These are phyloP conservation scores for Penicillium crustosum DNA, from an alignment of 2,329 filamentous ascomycete species.

Conservation along the genomic window DNA sequence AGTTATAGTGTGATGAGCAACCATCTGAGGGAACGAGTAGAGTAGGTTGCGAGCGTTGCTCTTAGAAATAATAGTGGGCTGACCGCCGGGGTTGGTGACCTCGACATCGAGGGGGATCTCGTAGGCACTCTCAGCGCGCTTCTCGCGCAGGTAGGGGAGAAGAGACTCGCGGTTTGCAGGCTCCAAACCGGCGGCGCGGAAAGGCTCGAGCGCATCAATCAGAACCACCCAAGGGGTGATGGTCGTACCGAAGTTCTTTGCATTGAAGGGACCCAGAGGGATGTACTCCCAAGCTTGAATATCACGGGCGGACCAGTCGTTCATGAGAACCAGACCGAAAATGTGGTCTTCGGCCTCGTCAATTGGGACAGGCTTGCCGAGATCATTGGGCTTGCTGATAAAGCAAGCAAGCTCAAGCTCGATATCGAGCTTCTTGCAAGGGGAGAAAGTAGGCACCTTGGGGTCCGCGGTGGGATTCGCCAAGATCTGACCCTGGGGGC, in stretches of 20 bases:
- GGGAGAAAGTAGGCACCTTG: slow-evolving; percentile 63
- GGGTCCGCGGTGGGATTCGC: slow-evolving; percentile 61
- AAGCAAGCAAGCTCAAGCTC: slow-evolving; percentile 80
- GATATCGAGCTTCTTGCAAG: slow-evolving; percentile 69
- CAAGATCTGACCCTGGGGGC: slow-evolving; percentile 74
- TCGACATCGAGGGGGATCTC: slow-evolving; percentile 70
- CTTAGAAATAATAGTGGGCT: slow-evolving; percentile 58
- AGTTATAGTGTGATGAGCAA: slow-evolving; percentile 74
- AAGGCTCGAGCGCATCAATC: slow-evolving; percentile 71
- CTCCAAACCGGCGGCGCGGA: slow-evolving; percentile 55
- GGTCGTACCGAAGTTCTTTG: slow-evolving; percentile 78
- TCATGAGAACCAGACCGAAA: slow-evolving; percentile 79
- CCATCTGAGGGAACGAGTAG: slow-evolving; percentile 83
- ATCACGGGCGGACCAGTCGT: slow-evolving; percentile 83
- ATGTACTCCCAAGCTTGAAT: slow-evolving; percentile 84
- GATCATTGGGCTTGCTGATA: slow-evolving; percentile 62
- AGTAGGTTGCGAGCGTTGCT: slow-evolving; percentile 67
- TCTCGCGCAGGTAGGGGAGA: slow-evolving; percentile 65
- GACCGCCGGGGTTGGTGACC: slow-evolving; percentile 46
- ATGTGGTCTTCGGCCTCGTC: slow-evolving; percentile 67
- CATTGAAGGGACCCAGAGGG: slow-evolving; percentile 77
- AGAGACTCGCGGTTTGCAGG: slow-evolving; percentile 54
- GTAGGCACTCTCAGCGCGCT: slow-evolving; percentile 57
- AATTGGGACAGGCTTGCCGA: slow-evolving; percentile 65
- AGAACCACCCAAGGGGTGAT: slow-evolving; percentile 79